Conservation (phyloP, 139 green algal genomes). For the Chlorella sp. region DNA sequence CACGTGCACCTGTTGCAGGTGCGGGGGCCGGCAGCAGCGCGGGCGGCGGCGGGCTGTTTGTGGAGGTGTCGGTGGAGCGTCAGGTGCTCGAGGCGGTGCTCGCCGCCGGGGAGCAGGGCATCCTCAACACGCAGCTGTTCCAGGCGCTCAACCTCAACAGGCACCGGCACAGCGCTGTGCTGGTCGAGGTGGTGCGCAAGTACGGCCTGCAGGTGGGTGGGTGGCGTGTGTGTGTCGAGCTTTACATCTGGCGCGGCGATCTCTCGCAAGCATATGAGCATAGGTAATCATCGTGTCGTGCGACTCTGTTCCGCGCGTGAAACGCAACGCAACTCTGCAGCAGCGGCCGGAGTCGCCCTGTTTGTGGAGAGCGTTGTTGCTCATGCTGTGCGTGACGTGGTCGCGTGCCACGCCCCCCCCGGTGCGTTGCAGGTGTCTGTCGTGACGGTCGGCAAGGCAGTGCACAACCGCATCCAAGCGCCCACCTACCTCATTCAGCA, state of each 20-base stretch:
- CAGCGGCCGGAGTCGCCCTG: too few species aligned
- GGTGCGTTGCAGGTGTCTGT: too few species aligned
- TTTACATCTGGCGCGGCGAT: too few species aligned
- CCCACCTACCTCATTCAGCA: slow-evolving; percentile 26
- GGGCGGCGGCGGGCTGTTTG: slow-evolving; percentile 1
- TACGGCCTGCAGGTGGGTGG: slow-evolving; percentile 11
- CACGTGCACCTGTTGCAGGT: too few species aligned
- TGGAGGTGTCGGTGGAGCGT: slow-evolving; percentile 25
- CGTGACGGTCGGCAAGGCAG: background rate
- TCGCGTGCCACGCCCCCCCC: too few species aligned
- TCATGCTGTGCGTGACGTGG: too few species aligned
- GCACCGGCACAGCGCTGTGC: slow-evolving; percentile 1
- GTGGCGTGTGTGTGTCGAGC: too few species aligned
- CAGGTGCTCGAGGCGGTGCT: slow-evolving; percentile 27
- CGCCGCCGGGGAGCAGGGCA: slow-evolving; percentile 7
- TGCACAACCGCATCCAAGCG: slow-evolving; percentile 35
- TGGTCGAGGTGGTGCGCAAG: slow-evolving; percentile 23
- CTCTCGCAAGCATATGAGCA: too few species aligned
- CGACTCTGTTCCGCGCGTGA: too few species aligned
- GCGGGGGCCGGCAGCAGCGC: background rate
- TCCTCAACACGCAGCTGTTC: slow-evolving; percentile 21
- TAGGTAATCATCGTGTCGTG: too few species aligned
- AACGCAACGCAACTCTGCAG: too few species aligned
- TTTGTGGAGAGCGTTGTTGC: too few species aligned
- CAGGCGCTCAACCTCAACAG: slow-evolving; percentile 7